phyloP scores from a whole-genome alignment of 2,329 filamentous ascomycete species.

The Aspergillus oerlinghausenensis region DNA sequence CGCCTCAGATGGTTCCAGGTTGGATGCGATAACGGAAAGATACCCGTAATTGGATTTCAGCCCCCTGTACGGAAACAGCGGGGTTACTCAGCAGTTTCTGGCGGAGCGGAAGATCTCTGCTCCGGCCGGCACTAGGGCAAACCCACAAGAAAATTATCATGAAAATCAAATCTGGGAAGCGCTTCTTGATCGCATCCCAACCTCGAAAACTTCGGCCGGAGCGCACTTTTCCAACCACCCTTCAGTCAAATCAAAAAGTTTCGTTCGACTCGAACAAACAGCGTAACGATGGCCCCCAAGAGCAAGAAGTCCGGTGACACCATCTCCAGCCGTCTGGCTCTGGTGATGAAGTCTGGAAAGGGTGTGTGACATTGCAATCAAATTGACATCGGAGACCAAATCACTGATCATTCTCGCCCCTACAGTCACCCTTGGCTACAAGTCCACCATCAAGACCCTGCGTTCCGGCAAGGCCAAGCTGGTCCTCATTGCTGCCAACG shows the following conservation, averaged over 20 bases:
- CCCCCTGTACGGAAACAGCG: not conserved
- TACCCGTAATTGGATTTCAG: not conserved
- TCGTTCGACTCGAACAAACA: conserved; percentile 24
- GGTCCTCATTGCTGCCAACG: conserved; percentile 93
- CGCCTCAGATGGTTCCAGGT: not conserved
- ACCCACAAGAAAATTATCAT: conserved; percentile 13
- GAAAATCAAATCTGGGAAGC: conserved; percentile 1
- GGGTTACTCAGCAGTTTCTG: conserved; percentile 2
- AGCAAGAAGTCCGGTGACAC: conserved; percentile 75
- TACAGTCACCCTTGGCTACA: conserved; percentile 80
- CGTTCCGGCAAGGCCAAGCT: conserved; percentile 98
- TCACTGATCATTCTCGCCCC: conserved; percentile 6
- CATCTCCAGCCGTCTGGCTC: conserved; percentile 67
- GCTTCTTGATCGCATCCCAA: not conserved
- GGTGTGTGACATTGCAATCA: conserved; percentile 20
- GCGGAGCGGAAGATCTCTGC: conserved; percentile 1
- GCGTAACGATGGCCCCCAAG: conserved; percentile 60
- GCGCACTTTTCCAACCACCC: conserved; percentile 11
- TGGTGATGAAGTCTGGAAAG: conserved; percentile 60
- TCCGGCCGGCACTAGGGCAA: not conserved
- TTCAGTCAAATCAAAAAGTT: conserved; percentile 12
- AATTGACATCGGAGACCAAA: not conserved
- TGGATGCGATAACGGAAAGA: not conserved
- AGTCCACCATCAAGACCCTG: conserved; percentile 83
- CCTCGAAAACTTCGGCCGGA: conserved; percentile 12